A percentile compares a stretch with the other conserved stretches of the same genome.
Conservation (phyloP, 2,329 filamentous ascomycete species). For the Davidsoniella australis region DNA sequence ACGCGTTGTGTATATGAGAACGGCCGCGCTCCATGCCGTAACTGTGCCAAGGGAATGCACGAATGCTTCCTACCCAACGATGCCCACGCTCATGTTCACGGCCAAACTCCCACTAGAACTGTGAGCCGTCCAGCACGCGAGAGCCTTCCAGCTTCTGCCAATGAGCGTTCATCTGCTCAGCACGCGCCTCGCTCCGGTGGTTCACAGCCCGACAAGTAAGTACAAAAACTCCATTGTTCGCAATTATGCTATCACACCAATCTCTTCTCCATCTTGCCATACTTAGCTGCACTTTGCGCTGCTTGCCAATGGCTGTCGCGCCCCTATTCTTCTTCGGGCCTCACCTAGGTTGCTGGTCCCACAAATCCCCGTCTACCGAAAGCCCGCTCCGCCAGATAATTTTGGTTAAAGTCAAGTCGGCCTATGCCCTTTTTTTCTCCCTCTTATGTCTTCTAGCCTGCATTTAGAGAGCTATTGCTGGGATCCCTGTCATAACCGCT, state of each 20-base stretch:
- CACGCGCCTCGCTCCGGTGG: slow-evolving; percentile 20
- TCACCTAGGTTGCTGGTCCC: slow-evolving; percentile 8
- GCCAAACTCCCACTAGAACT: slow-evolving; percentile 36
- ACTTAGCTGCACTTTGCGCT: too few species aligned
- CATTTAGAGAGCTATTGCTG: not conserved
- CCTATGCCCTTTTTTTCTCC: not conserved
- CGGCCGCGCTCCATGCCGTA: slow-evolving; percentile 43
- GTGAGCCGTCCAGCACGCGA: slow-evolving; percentile 34
- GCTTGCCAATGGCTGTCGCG: not conserved
- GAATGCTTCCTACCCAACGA: slow-evolving; percentile 46
- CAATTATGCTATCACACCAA: slow-evolving; percentile 6
- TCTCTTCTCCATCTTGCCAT: too few species aligned
- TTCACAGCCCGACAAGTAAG: slow-evolving; percentile 40
- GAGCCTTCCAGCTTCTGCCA: slow-evolving; percentile 29
- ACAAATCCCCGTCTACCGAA: slow-evolving; percentile 9
- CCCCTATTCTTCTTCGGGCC: not conserved
- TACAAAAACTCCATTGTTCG: slow-evolving; percentile 15
- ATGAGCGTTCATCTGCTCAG: slow-evolving; percentile 27
- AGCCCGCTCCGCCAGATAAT: slow-evolving; percentile 4
- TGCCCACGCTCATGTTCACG: slow-evolving; percentile 41
- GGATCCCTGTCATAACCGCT: slow-evolving; percentile 1
- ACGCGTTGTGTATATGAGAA: slow-evolving; percentile 48
- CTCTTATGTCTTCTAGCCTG: not conserved
- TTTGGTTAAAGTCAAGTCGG: slow-evolving; percentile 1
- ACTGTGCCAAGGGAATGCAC: slow-evolving; percentile 47